These are phyloP conservation scores for Myriangium duriaei DNA, from an alignment of 2,329 filamentous ascomycete genomes.

Conservation along the genomic window DNA sequence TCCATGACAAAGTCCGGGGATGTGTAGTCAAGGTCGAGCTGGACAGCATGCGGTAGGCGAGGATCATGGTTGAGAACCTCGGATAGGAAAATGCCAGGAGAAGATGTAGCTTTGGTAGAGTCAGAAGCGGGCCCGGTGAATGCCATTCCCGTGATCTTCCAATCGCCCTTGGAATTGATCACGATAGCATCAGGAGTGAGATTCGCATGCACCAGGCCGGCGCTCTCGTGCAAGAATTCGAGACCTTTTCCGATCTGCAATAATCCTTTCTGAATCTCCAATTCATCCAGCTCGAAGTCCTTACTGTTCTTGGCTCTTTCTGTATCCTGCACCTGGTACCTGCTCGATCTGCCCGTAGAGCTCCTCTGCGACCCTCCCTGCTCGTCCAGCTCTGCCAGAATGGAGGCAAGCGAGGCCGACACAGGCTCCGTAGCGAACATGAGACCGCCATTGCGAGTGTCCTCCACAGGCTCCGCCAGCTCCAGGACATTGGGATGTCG, in stretches of 20 bases:
- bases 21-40: slow-evolving; percentile 83
- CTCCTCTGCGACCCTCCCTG: slow-evolving; percentile 47
- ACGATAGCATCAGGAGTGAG: slow-evolving; percentile 87
- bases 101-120: slow-evolving; percentile 52
- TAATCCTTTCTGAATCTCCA: slow-evolving; percentile 94
- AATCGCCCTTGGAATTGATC: slow-evolving; percentile 94
- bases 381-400: slow-evolving; percentile 80
- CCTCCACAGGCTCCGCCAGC: slow-evolving; percentile 87
- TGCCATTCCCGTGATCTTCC: slow-evolving; percentile 92
- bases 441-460: slow-evolving; percentile 77
- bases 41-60: slow-evolving; percentile 66
- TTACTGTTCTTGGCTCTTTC: slow-evolving; percentile 55
- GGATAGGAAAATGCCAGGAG: slow-evolving; percentile 67
- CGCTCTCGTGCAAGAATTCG: slow-evolving; percentile 91
- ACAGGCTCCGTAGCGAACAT: slow-evolving; percentile 94
- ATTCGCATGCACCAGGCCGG: slow-evolving; percentile 86
- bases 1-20: slow-evolving; percentile 93
- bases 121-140: slow-evolving; percentile 75
- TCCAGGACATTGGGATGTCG: slow-evolving; percentile 88
- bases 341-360: slow-evolving; percentile 57
- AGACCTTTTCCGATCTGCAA: slow-evolving; percentile 87
- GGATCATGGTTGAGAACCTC: slow-evolving; percentile 79
- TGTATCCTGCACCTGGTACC: slow-evolving; percentile 68
- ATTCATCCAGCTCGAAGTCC: slow-evolving; percentile 86
- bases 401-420: slow-evolving; percentile 70